Conservation (phyloP, 2,329 filamentous ascomycete species). For the Scedosporium apiospermum region DNA sequence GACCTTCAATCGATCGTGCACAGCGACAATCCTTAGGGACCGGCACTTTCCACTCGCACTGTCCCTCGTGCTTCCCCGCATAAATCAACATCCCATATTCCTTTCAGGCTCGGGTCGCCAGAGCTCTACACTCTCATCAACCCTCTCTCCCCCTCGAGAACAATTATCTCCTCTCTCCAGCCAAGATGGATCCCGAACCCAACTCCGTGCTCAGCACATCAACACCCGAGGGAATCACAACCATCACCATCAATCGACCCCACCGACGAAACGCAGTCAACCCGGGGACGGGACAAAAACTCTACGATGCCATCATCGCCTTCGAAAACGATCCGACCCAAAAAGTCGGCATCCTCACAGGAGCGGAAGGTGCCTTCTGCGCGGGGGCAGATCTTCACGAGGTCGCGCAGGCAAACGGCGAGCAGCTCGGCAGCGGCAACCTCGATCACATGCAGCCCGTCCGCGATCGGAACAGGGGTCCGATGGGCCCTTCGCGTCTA, state of each 20-base stretch:
- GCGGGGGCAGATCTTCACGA: constrained; percentile 42
- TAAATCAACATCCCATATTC: too few species aligned
- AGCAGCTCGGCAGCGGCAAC: constrained; percentile 12
- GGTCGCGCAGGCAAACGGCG: constrained; percentile 12
- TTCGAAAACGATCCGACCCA: constrained; percentile 39
- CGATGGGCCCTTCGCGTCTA: constrained; percentile 43
- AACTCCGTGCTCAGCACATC: constrained; percentile 5
- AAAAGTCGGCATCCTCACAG: constrained; percentile 42
- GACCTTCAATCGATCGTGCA: too few species aligned
- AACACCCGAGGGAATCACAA: constrained; percentile 34
- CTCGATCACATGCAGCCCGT: background rate
- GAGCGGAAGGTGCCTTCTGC: constrained; percentile 37
- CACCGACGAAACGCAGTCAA: constrained; percentile 43
- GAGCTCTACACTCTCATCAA: too few species aligned
- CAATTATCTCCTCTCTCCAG: too few species aligned
- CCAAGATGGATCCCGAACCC: background rate
- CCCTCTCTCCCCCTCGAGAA: too few species aligned
- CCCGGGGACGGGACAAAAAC: constrained; percentile 31
- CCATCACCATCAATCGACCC: constrained; percentile 41
- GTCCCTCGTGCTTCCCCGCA: too few species aligned
- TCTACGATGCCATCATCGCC: constrained; percentile 32
- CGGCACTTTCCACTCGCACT: too few species aligned
- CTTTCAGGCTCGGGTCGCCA: too few species aligned
- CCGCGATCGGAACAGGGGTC: constrained; percentile 22
- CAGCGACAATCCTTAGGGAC: too few species aligned